Base-by-base conservation (phyloP, 2,329 filamentous ascomycete genomes). In the Scopulariopsis brevicaulis region DNA sequence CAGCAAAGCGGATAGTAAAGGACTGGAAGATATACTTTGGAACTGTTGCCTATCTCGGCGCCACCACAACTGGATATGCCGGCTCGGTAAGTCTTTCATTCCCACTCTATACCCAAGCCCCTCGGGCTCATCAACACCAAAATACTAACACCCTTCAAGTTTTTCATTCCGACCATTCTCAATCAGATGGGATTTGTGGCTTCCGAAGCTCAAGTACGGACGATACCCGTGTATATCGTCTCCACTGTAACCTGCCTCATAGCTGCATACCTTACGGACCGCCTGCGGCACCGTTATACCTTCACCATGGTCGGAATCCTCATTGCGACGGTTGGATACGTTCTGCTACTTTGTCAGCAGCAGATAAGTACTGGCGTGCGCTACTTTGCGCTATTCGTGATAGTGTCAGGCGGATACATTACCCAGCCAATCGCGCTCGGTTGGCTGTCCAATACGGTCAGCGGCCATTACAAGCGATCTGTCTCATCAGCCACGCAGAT, bases 401-500 rank as follows among this genome's bases (percentile, higher is more conserved):
- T 82, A 0, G 87, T 87, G 0, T 71, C 84, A 60, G 86, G 86
- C 0, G 89, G 89, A 59, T 90, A 89, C 86, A 0, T 83, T 78
- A 54, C 82, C 89, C 58, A 69, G 85, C 4, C 89, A 89, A 65
- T 83, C 46, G 88, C 84, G 0, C 82, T 90, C 24, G 80, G 83
- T 0, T 90, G 87, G 87, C 73, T 79, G 0, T 78, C 78, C 54
- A 90, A 90, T 66, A 90, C 89, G 58, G 78, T 82, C 14, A 86
- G 90, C 66, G 68, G 68, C 0, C 67, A 65, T 0, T 59, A 68
- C 66, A 90, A 90, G 68, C 79, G 87, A 20, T 87, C 86, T 28
- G 80, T 90, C 32, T 83, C 84, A 0, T 68, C 90, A 0, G 87
- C 87, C 0, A 80, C 90, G 63, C 82, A 90, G n/a, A 88, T 90